Conservation (phyloP, 371 early-diverging fungal species). For the Amoeboaphelidium occidentale region DNA sequence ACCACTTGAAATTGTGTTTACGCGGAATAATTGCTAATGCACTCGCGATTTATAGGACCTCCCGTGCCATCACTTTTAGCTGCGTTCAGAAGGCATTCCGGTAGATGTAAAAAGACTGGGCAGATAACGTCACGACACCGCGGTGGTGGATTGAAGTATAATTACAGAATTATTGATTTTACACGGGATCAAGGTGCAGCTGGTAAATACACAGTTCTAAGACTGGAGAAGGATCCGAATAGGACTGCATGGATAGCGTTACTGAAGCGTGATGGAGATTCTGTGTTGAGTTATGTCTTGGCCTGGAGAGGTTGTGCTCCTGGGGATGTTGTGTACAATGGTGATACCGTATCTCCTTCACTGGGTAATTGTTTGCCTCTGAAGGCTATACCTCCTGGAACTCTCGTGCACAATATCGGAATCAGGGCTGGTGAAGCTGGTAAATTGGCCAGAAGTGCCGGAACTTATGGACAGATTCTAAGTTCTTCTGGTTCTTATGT, state of each 20-base stretch:
- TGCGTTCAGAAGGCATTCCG: constrained; percentile 23
- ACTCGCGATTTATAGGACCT: too few species aligned
- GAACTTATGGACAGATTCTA: constrained; percentile 65
- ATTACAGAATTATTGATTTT: constrained; percentile 71
- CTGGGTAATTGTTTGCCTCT: constrained; percentile 76
- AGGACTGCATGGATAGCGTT: constrained; percentile 76
- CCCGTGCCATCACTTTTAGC: background rate
- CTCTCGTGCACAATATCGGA: constrained; percentile 63
- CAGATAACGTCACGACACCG: constrained; percentile 76
- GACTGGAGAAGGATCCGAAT: constrained; percentile 87
- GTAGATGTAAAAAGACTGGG: constrained; percentile 62
- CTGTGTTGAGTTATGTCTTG: constrained; percentile 55
- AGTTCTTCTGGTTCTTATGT: constrained; percentile 53
- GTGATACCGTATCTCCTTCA: constrained; percentile 11
- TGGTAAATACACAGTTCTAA: constrained; percentile 54
- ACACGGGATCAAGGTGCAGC: constrained; percentile 26
- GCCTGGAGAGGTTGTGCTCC: constrained; percentile 49
- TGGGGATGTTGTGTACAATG: constrained; percentile 33
- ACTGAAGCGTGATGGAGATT: constrained; percentile 43
- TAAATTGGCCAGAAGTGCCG: constrained; percentile 64
- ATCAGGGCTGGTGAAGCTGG: constrained; percentile 56
- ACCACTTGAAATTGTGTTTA: too few species aligned
- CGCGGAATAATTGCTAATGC: too few species aligned
- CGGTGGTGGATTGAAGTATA: constrained; percentile 80
- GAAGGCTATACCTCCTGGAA: constrained; percentile 76